Evolutionary conservation across 176 grass and related monocot genomes (phyloP), one percentile per base, ranked within the genome.

Genomic region (Melocanna baccifera): DNA sequence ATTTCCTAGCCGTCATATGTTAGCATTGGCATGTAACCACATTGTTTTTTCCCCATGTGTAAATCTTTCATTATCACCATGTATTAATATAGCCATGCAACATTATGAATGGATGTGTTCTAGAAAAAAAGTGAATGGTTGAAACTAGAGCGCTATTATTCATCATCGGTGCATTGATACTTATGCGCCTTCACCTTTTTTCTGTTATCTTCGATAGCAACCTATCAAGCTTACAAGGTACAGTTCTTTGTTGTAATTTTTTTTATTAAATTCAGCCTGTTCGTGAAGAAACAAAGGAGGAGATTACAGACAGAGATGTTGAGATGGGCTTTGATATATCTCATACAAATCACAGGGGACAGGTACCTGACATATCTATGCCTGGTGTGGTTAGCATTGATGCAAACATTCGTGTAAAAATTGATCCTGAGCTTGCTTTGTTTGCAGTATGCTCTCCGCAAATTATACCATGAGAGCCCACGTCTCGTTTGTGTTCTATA

Each of bases 381-480:
- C 9, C 26, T 22, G 62, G 48, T 59, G 43, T 61, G 29, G 16
- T 12, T 67, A 5, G 39, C 66, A 80, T 62, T 67, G 67, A 68
- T 77, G 20, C 65, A 89, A 68, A 62, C 61, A 48, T 83, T 74
- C 1, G 64, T 84, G 67, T 66, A 10, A 45, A 91, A 91, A 56
- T 40, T 90, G 52, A 83, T 40, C 34, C 52, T 70, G 39, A 85
- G n/a, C 26, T 82, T 85, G 30, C 6, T 69, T 80, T 46, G 59
- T 83, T 89, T 80, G 80, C 90, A 99, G 97, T 99, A 99, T 83
- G 84, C 93, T 29, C 91, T 99, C 66, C 87, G 97, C 69, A 96
- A 99, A 90, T 28, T 99, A 71, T 99, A 99, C 66, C 97, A 99
- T 86, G 93, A 95, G 67, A 99, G 97, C 74, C 88, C 93, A 81